phyloP scores from a whole-genome alignment of 75 land plant species.

The Pinus albicaulis region DNA sequence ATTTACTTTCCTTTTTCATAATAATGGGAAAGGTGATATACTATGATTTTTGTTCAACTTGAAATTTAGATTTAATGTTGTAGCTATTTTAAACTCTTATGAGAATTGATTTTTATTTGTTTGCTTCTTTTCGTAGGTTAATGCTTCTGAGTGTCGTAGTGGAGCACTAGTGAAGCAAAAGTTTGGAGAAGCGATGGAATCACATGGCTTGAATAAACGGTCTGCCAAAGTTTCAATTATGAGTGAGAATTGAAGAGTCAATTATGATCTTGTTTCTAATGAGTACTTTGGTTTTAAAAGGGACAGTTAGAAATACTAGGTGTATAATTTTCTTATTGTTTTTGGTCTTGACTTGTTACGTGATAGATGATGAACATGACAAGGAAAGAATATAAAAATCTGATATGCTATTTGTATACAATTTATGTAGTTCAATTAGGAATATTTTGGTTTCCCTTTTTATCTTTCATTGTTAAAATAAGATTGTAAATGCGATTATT shows the following conservation, averaged over 20 bases:
- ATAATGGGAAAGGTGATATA: not conserved
- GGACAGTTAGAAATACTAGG: not conserved
- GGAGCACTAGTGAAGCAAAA: slow-evolving; percentile 79
- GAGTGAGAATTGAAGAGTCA: no score
- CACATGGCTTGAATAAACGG: slow-evolving; percentile 70
- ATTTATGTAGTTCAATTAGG: not conserved
- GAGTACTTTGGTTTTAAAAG: not conserved
- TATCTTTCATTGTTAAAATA: not conserved
- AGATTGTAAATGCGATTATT: not conserved
- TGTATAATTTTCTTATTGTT: not conserved
- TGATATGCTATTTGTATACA: not conserved
- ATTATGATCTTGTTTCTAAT: not conserved
- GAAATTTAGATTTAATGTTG: not conserved
- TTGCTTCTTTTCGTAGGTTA: slow-evolving; percentile 43
- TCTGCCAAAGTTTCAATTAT: slow-evolving; percentile 6
- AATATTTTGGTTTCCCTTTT: not conserved
- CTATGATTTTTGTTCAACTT: not conserved
- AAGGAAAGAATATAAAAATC: not conserved
- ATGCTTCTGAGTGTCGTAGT: slow-evolving; percentile 83
- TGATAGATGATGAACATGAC: not conserved
- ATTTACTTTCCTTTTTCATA: not conserved
- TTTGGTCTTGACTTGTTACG: not conserved
- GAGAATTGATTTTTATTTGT: not conserved
- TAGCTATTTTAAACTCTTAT: not conserved
- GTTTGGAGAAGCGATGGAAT: slow-evolving; percentile 85